Evolutionary conservation across 805 yeast genomes (phyloP).

Genomic region (Candida easanensis): DNA sequence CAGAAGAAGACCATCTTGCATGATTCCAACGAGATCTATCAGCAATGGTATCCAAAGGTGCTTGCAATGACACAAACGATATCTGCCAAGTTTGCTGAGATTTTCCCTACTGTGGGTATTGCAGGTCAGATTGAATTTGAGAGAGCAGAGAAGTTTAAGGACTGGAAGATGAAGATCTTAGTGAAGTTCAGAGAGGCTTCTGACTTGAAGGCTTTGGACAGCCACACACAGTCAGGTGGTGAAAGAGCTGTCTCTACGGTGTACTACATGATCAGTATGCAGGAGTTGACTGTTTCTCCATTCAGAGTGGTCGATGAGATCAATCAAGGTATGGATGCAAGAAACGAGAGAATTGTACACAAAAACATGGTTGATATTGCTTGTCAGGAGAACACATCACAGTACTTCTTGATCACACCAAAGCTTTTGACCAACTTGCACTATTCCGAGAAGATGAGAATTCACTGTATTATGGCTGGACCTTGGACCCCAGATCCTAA

Average conservation of each 20-base stretch:
- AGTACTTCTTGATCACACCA: conserved; percentile 91
- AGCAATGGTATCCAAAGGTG: conserved; percentile 62
- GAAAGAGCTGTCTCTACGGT: conserved; percentile 96
- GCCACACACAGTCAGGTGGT: conserved; percentile 96
- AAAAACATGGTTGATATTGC: conserved; percentile 85
- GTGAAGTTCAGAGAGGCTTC: conserved; percentile 84
- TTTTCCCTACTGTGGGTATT: conserved; percentile 76
- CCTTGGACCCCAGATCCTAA: conserved; percentile 41
- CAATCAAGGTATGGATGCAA: conserved; percentile 97
- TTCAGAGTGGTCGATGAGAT: conserved; percentile 96
- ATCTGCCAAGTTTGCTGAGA: conserved; percentile 59
- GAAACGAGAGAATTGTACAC: conserved; percentile 85
- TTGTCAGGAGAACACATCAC: conserved; percentile 61
- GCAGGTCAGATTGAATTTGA: conserved; percentile 75
- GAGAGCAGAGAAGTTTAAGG: conserved; percentile 49
- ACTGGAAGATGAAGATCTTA: conserved; percentile 82
- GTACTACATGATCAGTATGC: conserved; percentile 84
- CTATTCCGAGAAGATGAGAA: conserved; percentile 76
- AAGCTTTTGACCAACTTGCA: conserved; percentile 76
- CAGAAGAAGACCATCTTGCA: conserved; percentile 23
- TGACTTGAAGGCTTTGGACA: conserved; percentile 66
- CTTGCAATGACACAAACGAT: conserved; percentile 50
- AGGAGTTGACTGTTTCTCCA: conserved; percentile 84
- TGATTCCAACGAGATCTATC: conserved; percentile 37
- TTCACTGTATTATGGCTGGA: conserved; percentile 79